Conservation (phyloP, 116 monocot species). For the Papilionanthe hybrid region DNA sequence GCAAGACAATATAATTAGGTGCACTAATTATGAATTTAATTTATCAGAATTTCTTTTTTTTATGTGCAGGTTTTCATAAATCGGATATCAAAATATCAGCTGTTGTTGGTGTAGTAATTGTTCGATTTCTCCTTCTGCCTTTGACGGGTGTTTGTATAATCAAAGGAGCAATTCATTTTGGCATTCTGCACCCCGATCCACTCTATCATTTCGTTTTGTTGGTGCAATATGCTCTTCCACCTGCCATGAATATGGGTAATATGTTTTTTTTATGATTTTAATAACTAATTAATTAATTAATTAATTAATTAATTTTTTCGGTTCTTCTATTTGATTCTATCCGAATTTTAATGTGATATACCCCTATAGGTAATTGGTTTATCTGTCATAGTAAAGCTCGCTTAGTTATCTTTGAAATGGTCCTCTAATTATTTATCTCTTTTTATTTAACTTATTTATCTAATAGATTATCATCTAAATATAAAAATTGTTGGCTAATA, state of each 20-base stretch:
- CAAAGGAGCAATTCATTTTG: conserved; percentile 27
- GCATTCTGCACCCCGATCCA: conserved; percentile 37
- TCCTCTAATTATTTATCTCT: too few relatives aligned
- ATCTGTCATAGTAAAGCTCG: too few relatives aligned
- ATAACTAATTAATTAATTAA: too few relatives aligned
- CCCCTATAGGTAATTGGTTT: too few relatives aligned
- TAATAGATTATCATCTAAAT: too few relatives aligned
- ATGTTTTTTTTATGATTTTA: too few relatives aligned
- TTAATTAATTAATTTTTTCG: too few relatives aligned
- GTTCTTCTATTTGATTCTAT: too few relatives aligned
- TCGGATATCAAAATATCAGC: conserved; percentile 13
- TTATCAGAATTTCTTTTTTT: background rate
- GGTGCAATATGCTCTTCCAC: conserved; percentile 47
- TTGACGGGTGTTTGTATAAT: conserved; percentile 27
- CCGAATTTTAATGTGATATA: too few relatives aligned
- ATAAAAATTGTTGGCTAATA: too few relatives aligned
- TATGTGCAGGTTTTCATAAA: conserved; percentile 23
- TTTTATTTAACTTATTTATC: too few relatives aligned
- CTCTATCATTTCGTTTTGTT: conserved; percentile 48
- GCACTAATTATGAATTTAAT: background rate
- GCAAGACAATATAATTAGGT: background rate
- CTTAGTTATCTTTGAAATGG: too few relatives aligned
- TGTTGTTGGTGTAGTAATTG: conserved; percentile 24
- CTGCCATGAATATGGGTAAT: conserved; percentile 50
- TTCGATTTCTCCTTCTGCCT: conserved; percentile 39